Evolutionary conservation across 208 protist genomes (phyloP).

Genomic region (Naegleria lovaniensis): DNA sequence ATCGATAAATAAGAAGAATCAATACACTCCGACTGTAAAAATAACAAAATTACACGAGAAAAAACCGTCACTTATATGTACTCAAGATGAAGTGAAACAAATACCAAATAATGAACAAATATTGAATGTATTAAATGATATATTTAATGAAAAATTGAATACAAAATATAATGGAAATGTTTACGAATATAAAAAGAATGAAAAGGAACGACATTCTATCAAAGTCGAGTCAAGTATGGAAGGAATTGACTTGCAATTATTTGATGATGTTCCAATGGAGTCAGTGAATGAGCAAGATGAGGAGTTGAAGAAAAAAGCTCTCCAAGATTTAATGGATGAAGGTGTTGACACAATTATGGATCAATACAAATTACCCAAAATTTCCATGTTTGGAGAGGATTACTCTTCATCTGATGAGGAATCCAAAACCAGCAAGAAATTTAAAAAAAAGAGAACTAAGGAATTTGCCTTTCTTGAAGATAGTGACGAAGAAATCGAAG

Average conservation of each 20-base stretch:
- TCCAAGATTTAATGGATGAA: background rate
- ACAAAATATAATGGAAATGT: background rate
- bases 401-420: background rate
- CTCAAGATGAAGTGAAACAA: background rate
- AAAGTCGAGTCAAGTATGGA: background rate
- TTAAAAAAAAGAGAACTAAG: background rate
- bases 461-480: background rate
- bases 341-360: background rate
- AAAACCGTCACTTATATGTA: background rate
- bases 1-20: background rate
- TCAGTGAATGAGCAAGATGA: background rate
- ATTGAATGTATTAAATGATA: background rate
- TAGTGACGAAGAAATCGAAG: background rate
- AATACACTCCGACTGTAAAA: background rate
- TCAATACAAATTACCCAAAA: background rate
- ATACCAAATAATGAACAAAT: background rate
- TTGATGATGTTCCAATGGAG: background rate
- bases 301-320: background rate
- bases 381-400: no score
- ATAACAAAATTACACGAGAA: background rate
- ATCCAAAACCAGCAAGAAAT: background rate
- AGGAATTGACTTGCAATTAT: background rate
- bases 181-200: background rate
- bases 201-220: background rate
- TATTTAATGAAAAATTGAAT: background rate